Percentiles rank a stretch among this genome's conserved stretches.
phyloP scores from a whole-genome alignment of 2,329 filamentous ascomycete species.

The Aspergillus hortae region DNA sequence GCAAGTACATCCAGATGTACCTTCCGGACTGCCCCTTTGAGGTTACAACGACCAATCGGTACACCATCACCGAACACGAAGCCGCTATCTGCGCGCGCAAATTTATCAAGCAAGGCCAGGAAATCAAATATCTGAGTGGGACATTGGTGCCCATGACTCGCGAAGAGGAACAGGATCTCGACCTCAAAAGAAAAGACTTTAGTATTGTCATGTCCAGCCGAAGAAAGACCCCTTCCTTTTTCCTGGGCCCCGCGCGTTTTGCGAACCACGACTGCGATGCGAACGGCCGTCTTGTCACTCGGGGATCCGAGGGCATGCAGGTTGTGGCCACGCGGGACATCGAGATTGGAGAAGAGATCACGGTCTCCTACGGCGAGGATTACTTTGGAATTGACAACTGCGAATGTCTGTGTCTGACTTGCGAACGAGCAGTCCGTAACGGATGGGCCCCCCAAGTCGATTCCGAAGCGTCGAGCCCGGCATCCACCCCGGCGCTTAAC shows the following conservation, averaged over 20 bases:
- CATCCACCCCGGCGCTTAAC: slow-evolving; percentile 28
- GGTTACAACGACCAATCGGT: slow-evolving; percentile 88
- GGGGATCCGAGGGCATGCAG: slow-evolving; percentile 81
- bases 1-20: slow-evolving; percentile 90
- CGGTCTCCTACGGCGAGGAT: slow-evolving; percentile 89
- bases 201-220: slow-evolving; percentile 93
- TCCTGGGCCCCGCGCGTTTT: slow-evolving; percentile 92
- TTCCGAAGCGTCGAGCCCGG: slow-evolving; percentile 35
- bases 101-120: slow-evolving; percentile 74
- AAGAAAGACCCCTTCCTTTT: slow-evolving; percentile 84
- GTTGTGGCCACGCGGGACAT: slow-evolving; percentile 83
- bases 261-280: slow-evolving; percentile 96
- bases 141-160: slow-evolving; percentile 90
- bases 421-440: slow-evolving; percentile 70
- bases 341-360: slow-evolving; percentile 86
- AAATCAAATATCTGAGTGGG: slow-evolving; percentile 85
- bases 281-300: slow-evolving; percentile 83
- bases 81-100: slow-evolving; percentile 80
- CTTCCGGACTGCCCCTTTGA: slow-evolving; percentile 92
- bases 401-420: slow-evolving; percentile 88
- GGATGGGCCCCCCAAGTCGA: slow-evolving; percentile 66
- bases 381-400: slow-evolving; percentile 96
- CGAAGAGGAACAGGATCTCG: slow-evolving; percentile 81
- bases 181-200: slow-evolving; percentile 83
- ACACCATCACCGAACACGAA: slow-evolving; percentile 86